phyloP scores from a whole-genome alignment of 306 rosid genomes.

The Vigna radiata region DNA sequence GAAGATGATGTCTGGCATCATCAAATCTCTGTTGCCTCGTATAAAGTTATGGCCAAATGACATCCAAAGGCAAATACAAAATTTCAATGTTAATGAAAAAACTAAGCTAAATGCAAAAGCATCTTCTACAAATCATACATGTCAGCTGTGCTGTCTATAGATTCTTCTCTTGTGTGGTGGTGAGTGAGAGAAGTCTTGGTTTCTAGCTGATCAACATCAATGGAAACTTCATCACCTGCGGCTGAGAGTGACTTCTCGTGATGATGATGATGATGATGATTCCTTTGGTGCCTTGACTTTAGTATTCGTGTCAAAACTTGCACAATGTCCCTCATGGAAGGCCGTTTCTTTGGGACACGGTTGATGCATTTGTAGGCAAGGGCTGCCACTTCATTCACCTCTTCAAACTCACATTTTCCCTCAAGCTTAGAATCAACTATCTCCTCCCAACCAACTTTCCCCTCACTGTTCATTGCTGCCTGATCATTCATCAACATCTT shows the following conservation, averaged over 20 bases:
- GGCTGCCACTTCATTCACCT: constrained; percentile 84
- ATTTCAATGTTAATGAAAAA: constrained; percentile 29
- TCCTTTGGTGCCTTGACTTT: constrained; percentile 65
- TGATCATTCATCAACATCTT: constrained; percentile 47
- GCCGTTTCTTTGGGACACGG: constrained; percentile 76
- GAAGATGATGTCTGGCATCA: constrained; percentile 40
- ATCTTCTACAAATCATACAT: constrained; percentile 64
- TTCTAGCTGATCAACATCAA: constrained; percentile 69
- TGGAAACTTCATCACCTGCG: constrained; percentile 66
- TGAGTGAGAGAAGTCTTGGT: constrained; percentile 49
- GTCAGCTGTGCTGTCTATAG: constrained; percentile 80
- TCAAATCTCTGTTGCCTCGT: constrained; percentile 38
- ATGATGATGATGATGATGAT: constrained; percentile 39
- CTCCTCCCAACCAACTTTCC: constrained; percentile 99
- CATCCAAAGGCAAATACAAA: constrained; percentile 40
- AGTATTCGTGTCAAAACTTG: constrained; percentile 75
- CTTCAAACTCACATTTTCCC: constrained; percentile 74
- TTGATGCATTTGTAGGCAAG: constrained; percentile 90
- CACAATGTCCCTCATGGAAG: constrained; percentile 92
- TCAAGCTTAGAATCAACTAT: constrained; percentile 80
- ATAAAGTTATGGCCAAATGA: constrained; percentile 28
- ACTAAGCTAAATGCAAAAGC: constrained; percentile 44
- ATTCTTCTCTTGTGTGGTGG: constrained; percentile 81
- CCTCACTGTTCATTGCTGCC: constrained; percentile 96
- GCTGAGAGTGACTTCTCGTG: constrained; percentile 68